Percentiles rank a stretch among this genome's conserved stretches.
These are phyloP conservation scores for Tieghemostelium lacteum DNA, from an alignment of 78 protist species.

Conservation along the genomic window DNA sequence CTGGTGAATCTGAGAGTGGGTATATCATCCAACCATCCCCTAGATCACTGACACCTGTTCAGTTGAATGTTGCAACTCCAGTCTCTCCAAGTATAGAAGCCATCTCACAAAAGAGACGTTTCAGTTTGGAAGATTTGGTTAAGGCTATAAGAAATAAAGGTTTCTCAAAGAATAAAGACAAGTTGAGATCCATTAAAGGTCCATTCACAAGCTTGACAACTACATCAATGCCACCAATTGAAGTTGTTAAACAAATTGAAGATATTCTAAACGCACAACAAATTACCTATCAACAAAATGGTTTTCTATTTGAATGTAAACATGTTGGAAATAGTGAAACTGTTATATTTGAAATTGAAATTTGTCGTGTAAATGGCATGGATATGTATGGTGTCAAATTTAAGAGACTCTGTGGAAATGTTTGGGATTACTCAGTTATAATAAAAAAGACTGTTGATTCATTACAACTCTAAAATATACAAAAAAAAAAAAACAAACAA, in stretches of 20 bases:
- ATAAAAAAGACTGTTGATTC: slow-evolving; percentile 25
- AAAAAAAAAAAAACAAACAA: no score
- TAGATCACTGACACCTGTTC: background rate
- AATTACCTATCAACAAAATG: slow-evolving; percentile 7
- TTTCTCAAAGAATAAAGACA: background rate
- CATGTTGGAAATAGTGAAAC: background rate
- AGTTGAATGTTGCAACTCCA: background rate
- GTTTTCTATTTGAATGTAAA: slow-evolving; percentile 55
- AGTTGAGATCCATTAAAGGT: slow-evolving; percentile 42
- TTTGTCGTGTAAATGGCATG: slow-evolving; percentile 61
- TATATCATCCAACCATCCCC: slow-evolving; percentile 3
- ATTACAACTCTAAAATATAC: slow-evolving; percentile 23
- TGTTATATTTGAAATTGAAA: slow-evolving; percentile 41
- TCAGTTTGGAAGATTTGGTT: slow-evolving; percentile 55
- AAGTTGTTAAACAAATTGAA: slow-evolving; percentile 17
- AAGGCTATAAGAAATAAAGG: slow-evolving; percentile 12
- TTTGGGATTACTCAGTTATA: slow-evolving; percentile 11
- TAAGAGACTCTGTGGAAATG: slow-evolving; percentile 39
- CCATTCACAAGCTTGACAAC: slow-evolving; percentile 62
- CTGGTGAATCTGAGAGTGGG: background rate
- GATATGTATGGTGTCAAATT: slow-evolving; percentile 72
- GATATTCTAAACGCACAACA: slow-evolving; percentile 9
- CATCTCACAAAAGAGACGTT: slow-evolving; percentile 16
- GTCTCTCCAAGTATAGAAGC: slow-evolving; percentile 10
- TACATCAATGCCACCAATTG: slow-evolving; percentile 9